Base-by-base conservation (phyloP, 2,329 filamentous ascomycete genomes). In the Blastomyces silverae region DNA sequence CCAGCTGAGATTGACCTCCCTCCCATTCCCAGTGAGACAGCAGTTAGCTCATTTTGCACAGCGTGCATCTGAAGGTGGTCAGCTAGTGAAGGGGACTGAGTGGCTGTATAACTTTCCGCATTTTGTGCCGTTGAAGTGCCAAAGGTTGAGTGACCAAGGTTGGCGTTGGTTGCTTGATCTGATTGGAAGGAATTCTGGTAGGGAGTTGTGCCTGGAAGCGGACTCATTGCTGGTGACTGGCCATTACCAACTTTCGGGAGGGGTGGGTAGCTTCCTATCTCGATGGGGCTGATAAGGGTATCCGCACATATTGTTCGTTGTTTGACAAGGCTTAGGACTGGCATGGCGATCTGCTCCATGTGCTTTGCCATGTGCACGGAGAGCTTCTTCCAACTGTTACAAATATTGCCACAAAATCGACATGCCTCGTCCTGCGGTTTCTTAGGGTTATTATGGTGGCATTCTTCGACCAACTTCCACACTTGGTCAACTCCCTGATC, bases 331-430 rank as follows among this genome's bases (percentile, higher is more conserved):
- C 76, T 74, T 64, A 96, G 80, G 42, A 96, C 85, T 0, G 92
- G 92, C 72, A 96, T 84, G 71, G 90, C 90, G 72, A 96, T 89
- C 69, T 91, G 87, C 76, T 96, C 91, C 91, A 97, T 94, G 75
- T 97, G 92, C 76, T 93, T 93, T 61, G 91, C 91, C 73, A 96
- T 78, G 77, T 96, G 92, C n/a, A 94, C 91, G 0, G 90, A 95
- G 66, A 96, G 80, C 78, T 95, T 95, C 82, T 96, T 96, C 91
- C 91, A 96, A 50, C 86, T 90, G 44, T 84, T 86, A 75, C 91
- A 92, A 15, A 84, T 81, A 75, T 89, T 92, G 66, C 88, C 89
- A 72, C 92, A 96, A 79, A 96, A 96, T 53, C 89, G 87, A 75
- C 92, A 97, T 20, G 89, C 85, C 77, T 96, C 92, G 13, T 91